Evolutionary conservation across 2,329 filamentous ascomycete genomes (phyloP).

Genomic region (Xylariaceae sp.): DNA sequence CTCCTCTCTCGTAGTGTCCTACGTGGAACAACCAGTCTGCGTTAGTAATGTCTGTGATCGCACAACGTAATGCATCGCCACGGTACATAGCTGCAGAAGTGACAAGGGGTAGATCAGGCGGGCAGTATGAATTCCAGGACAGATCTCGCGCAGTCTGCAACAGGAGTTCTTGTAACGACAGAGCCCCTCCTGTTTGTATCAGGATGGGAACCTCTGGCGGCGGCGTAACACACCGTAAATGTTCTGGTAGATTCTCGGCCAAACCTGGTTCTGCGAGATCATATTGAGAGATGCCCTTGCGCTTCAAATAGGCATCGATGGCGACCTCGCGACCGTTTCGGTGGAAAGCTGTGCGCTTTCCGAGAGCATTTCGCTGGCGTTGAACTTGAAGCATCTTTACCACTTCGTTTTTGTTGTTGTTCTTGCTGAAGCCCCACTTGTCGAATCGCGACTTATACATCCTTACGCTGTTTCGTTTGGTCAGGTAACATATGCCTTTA

Average conservation of each 20-base stretch:
- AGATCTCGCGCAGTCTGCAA: slow-evolving; percentile 26
- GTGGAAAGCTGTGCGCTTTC: slow-evolving; percentile 50
- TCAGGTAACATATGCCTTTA: slow-evolving; percentile 16
- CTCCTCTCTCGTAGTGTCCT: slow-evolving; percentile 24
- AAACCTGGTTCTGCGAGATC: slow-evolving; percentile 36
- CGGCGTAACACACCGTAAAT: slow-evolving; percentile 28
- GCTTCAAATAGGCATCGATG: slow-evolving; percentile 48
- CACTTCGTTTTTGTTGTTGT: slow-evolving; percentile 51
- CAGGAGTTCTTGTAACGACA: slow-evolving; percentile 28
- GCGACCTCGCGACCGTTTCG: slow-evolving; percentile 51
- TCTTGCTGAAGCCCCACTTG: slow-evolving; percentile 53
- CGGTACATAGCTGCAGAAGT: slow-evolving; percentile 26
- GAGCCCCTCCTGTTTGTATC: slow-evolving; percentile 21
- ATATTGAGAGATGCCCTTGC: slow-evolving; percentile 51
- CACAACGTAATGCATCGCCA: slow-evolving; percentile 25
- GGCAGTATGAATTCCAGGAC: slow-evolving; percentile 27
- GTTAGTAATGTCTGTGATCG: slow-evolving; percentile 29
- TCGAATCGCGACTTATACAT: slow-evolving; percentile 56
- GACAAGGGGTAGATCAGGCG: slow-evolving; percentile 26
- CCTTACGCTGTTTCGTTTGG: slow-evolving; percentile 38
- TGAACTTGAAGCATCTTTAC: slow-evolving; percentile 49
- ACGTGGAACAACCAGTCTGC: slow-evolving; percentile 29
- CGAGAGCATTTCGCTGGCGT: slow-evolving; percentile 49
- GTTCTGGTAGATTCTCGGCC: slow-evolving; percentile 24
- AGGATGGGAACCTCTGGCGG: slow-evolving; percentile 24